Conservation (phyloP, 495 filamentous ascomycete species). For the Parathielavia hyrcaniae region DNA sequence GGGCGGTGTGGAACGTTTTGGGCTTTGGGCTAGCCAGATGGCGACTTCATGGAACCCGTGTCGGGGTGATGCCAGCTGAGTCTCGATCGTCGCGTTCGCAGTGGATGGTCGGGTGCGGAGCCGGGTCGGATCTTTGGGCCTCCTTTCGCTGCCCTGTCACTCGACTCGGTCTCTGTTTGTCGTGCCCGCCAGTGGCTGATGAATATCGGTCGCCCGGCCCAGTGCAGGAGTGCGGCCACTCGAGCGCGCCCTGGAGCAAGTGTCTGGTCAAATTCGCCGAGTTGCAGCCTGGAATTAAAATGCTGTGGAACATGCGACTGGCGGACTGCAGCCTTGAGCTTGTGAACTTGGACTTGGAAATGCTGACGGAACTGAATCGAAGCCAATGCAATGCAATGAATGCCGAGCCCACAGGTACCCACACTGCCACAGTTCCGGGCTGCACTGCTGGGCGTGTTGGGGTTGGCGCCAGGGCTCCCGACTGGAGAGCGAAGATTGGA, state of each 20-base stretch:
- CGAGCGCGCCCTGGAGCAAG: neutral
- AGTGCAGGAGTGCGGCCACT: conserved; percentile 2
- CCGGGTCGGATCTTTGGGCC: conserved; percentile 17
- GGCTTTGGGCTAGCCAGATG: conserved; percentile 26
- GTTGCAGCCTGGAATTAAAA: conserved; percentile 1
- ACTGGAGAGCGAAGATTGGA: too few relatives aligned
- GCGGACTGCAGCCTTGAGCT: neutral
- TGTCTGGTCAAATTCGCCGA: neutral
- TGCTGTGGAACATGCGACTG: neutral
- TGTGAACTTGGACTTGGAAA: conserved; percentile 7
- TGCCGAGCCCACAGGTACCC: conserved; percentile 11
- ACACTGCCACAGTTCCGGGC: too few relatives aligned
- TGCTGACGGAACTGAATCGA: conserved; percentile 18
- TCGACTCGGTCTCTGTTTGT: neutral
- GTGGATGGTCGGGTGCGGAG: conserved; percentile 11
- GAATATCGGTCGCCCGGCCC: neutral
- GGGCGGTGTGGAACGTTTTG: conserved; percentile 17
- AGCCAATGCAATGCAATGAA: conserved; percentile 9
- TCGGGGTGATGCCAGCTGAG: conserved; percentile 11
- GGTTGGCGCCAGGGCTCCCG: conserved; percentile 9
- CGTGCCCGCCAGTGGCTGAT: conserved; percentile 2
- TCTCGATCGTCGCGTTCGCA: neutral
- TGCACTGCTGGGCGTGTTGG: too few relatives aligned
- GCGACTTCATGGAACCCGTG: conserved; percentile 29
- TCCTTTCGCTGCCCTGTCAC: neutral